Evolutionary conservation across 2,329 filamentous ascomycete species (phyloP), one percentile per base, ranked within the genome.

Genomic region (Colletotrichum caudatum): DNA sequence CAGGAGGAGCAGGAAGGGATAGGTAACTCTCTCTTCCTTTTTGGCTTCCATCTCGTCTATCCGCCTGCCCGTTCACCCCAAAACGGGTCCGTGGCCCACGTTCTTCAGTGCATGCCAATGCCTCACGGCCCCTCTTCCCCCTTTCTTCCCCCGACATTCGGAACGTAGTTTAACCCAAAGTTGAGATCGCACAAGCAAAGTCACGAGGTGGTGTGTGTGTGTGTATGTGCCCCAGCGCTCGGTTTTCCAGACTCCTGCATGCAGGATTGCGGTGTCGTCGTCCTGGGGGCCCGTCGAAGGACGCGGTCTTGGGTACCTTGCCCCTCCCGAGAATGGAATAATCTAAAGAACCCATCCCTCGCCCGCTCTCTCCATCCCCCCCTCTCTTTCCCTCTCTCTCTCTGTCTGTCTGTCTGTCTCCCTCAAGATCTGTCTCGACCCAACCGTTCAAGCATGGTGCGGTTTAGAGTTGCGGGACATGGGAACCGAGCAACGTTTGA

Each of bases 381-480:
- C 35, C 35, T 37, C 35, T 9, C 35, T 37, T 39, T 35, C 41
- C 9, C 2, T 39, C 37, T 39, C 2, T 39, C 12, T 5, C 2
- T 39, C 12, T 16, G 2, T 39, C 7, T 18, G 14, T 41, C 39
- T 18, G 5, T 18, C 26, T 7, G 4, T 4, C n/a, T 33, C 23
- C 35, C 54, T 41, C 29, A 44, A 39, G 35, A 20, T 39, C 33
- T 48, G 56, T 50, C 54, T 48, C 33, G 26, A 56, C 33, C 46
- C 63, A 61, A 41, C 18, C 54, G n/a, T 51, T 50, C 33, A 50
- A 16, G n/a, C n/a, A 12, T 7, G 20, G 18, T n/a, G 33, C 6
- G 44, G 39, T 63, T 62, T 71, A 71, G 69, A 71, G 69, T 71
- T 71, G 69, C 69, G 69, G 69, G 65, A 64, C 59, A 60, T 39